Evolutionary conservation across 805 yeast genomes (phyloP).

Genomic region (Suhomyces tanzawaensis): DNA sequence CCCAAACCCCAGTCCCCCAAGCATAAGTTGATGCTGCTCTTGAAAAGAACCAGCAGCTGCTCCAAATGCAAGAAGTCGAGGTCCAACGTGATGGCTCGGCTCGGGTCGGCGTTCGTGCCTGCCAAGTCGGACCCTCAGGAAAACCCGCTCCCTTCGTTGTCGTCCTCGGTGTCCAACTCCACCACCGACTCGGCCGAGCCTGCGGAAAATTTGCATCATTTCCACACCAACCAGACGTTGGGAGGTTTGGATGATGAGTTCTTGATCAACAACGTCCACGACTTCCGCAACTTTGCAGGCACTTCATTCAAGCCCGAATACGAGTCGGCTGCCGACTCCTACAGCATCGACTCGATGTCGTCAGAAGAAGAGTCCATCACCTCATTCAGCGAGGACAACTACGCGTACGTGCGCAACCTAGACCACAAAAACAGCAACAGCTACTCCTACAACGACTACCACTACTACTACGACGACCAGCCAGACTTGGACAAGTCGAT

Average conservation of each 20-base stretch:
- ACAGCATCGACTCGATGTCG: constrained; percentile 14
- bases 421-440: not conserved
- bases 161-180: not conserved
- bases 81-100: constrained; percentile 5
- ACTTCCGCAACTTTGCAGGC: constrained; percentile 13
- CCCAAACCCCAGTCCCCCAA: not conserved
- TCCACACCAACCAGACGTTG: not conserved
- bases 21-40: not conserved
- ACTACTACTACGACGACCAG: constrained; percentile 8
- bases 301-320: constrained; percentile 6
- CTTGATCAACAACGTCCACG: constrained; percentile 18
- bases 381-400: constrained; percentile 9
- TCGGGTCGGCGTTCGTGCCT: constrained; percentile 11
- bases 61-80: not conserved
- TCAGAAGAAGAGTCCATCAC: constrained; percentile 17
- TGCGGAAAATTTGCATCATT: not conserved
- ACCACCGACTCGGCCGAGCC: constrained; percentile 1
- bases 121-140: not conserved
- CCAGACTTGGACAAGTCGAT: constrained; percentile 17
- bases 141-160: not conserved
- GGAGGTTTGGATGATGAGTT: constrained; percentile 27
- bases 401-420: constrained; percentile 1
- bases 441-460: constrained; percentile 11
- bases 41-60: not conserved
- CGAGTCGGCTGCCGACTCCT: constrained; percentile 13